A percentile compares a stretch with the other conserved stretches of the same genome.
These are phyloP conservation scores for Irpex lacteus DNA, from an alignment of 1,284 basidiomycete genomes.

Conservation along the genomic window DNA sequence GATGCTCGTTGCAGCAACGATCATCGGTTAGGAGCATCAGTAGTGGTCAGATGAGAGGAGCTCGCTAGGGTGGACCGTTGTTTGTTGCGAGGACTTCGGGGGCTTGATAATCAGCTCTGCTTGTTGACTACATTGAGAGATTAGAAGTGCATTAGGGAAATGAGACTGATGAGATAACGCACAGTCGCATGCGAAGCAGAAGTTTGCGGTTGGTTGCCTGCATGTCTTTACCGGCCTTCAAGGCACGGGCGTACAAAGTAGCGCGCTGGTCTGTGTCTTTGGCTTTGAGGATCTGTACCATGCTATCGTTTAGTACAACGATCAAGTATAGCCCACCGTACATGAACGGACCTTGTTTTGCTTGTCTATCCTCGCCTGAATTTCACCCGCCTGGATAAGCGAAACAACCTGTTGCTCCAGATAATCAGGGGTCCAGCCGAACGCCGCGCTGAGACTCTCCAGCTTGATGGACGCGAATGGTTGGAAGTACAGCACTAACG, in stretches of 20 bases:
- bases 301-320: background rate
- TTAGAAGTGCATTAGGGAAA: conserved; percentile 5
- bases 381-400: conserved; percentile 72
- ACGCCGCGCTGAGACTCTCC: conserved; percentile 75
- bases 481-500: conserved; percentile 81
- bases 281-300: conserved; percentile 63
- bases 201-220: conserved; percentile 72
- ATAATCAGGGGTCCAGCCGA: conserved; percentile 74
- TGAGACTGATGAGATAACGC: conserved; percentile 26
- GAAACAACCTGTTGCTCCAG: conserved; percentile 68
- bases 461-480: conserved; percentile 82
- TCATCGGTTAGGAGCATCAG: background rate
- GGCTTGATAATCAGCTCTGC: conserved; percentile 52
- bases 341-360: conserved; percentile 67
- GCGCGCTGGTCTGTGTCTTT: conserved; percentile 72
- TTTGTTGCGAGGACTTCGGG: conserved; percentile 8
- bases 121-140: conserved; percentile 53
- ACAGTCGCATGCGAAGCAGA: conserved; percentile 75
- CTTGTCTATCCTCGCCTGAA: conserved; percentile 78
- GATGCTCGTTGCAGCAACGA: background rate
- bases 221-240: conserved; percentile 69
- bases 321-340: background rate
- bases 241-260: conserved; percentile 69
- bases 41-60: background rate
- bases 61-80: background rate